phyloP scores from a whole-genome alignment of 1,284 basidiomycete species.

The Austroboletus olivaceoglutinosus region DNA sequence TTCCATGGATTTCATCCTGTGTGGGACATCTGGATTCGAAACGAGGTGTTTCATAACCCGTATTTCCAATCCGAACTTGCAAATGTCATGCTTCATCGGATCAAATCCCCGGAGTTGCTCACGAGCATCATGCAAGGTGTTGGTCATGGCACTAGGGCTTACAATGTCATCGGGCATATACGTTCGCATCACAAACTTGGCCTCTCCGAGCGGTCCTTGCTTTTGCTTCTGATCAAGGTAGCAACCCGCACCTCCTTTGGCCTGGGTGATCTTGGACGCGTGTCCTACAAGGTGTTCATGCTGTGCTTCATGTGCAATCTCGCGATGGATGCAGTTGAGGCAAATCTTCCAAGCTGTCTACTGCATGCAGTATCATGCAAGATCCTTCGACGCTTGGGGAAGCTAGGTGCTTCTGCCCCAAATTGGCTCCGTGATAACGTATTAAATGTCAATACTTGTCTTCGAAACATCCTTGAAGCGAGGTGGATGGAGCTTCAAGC shows the following conservation, averaged over 20 bases:
- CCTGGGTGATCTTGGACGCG: conserved; percentile 22
- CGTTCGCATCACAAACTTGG: conserved; percentile 21
- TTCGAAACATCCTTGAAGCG: too few relatives aligned
- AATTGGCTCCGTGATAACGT: too few relatives aligned
- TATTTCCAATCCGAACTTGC: conserved; percentile 8
- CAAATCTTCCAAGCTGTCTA: neutral
- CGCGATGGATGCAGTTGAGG: neutral
- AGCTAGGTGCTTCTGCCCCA: too few relatives aligned
- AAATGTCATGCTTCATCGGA: conserved; percentile 6
- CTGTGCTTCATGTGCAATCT: neutral
- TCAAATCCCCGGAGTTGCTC: conserved; percentile 30
- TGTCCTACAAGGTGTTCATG: neutral
- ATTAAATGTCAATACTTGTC: too few relatives aligned
- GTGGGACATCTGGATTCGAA: conserved; percentile 1
- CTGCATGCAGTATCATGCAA: neutral
- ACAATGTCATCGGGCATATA: conserved; percentile 36
- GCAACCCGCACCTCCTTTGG: conserved; percentile 26
- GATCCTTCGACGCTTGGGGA: neutral
- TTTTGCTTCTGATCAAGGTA: conserved; percentile 47
- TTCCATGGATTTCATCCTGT: neutral
- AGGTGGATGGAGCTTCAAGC: too few relatives aligned
- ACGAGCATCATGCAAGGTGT: conserved; percentile 39
- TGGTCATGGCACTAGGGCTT: conserved; percentile 24
- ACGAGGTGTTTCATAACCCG: conserved; percentile 3
- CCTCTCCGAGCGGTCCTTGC: conserved; percentile 8